A percentile compares a stretch with the other conserved stretches of the same genome.
Evolutionary conservation across 345 rosid species (phyloP).

Genomic region (Syzygium jambos): DNA sequence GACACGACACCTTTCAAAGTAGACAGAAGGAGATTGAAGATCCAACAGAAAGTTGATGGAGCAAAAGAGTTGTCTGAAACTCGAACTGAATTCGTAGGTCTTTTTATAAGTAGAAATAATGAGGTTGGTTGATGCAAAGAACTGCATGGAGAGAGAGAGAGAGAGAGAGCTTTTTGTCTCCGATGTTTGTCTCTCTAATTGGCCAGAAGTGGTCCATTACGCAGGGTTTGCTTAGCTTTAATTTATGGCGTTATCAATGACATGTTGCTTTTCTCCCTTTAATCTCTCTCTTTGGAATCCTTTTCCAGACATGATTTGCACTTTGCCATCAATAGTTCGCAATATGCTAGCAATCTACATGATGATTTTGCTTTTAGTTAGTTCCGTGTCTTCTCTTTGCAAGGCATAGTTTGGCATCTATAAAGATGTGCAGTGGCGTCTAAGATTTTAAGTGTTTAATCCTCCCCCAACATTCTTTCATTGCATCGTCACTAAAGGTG

Average conservation of each 20-base stretch:
- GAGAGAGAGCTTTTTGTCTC: background rate
- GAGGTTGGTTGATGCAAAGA: background rate
- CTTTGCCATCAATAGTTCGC: background rate
- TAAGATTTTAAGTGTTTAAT: background rate
- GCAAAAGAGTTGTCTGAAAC: background rate
- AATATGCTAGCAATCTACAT: background rate
- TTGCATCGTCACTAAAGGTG: background rate
- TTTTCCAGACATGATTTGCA: background rate
- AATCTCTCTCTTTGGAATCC: background rate
- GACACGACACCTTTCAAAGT: background rate
- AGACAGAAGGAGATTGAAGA: background rate
- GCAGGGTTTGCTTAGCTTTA: background rate
- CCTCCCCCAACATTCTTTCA: background rate
- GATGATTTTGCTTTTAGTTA: background rate
- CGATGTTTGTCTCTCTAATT: background rate
- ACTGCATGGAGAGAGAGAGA: background rate
- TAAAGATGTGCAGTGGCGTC: background rate
- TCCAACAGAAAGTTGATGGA: background rate
- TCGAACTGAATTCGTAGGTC: background rate
- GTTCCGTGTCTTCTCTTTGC: background rate
- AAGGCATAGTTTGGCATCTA: background rate
- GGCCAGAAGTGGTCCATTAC: background rate
- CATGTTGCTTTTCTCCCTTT: background rate
- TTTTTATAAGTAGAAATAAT: background rate
- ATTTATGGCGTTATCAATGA: background rate